Evolutionary conservation across 176 grass and related monocot genomes (phyloP).

Genomic region (Carex scoparia): DNA sequence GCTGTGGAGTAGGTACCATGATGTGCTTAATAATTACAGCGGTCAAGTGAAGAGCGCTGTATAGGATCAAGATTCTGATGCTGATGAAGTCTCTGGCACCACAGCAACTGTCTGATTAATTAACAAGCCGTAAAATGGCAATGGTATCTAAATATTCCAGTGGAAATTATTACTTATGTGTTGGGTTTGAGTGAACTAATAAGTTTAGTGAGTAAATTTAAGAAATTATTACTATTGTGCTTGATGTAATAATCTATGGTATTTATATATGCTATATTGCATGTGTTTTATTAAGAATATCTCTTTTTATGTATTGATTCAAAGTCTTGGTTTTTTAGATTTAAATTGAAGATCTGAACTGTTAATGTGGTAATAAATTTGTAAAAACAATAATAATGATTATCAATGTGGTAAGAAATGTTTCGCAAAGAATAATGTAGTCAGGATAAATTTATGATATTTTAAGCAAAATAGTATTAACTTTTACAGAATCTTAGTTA

Average conservation of each 20-base stretch:
- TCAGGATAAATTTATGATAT: too few relatives aligned
- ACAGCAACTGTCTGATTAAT: not conserved
- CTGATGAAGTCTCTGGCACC: not conserved
- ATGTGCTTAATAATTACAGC: slow-evolving; percentile 40
- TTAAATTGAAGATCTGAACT: too few relatives aligned
- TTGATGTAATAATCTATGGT: not conserved
- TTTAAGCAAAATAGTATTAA: too few relatives aligned
- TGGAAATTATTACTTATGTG: not conserved
- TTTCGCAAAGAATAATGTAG: too few relatives aligned
- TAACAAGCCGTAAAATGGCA: not conserved
- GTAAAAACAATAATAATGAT: too few relatives aligned
- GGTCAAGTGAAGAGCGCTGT: slow-evolving; percentile 33
- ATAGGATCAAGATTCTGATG: not conserved
- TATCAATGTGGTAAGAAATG: too few relatives aligned
- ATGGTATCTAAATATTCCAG: not conserved
- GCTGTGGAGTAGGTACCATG: slow-evolving; percentile 54
- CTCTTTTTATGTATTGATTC: too few relatives aligned
- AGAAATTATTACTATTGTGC: not conserved
- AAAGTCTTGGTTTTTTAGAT: too few relatives aligned
- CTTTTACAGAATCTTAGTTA: too few relatives aligned
- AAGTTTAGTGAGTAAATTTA: not conserved
- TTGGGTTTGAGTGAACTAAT: not conserved
- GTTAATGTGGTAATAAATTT: too few relatives aligned
- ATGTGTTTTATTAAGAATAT: not conserved
- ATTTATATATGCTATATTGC: not conserved